These are phyloP conservation scores for Xylaria sp. DNA, from an alignment of 2,329 filamentous ascomycete species.

Conservation along the genomic window DNA sequence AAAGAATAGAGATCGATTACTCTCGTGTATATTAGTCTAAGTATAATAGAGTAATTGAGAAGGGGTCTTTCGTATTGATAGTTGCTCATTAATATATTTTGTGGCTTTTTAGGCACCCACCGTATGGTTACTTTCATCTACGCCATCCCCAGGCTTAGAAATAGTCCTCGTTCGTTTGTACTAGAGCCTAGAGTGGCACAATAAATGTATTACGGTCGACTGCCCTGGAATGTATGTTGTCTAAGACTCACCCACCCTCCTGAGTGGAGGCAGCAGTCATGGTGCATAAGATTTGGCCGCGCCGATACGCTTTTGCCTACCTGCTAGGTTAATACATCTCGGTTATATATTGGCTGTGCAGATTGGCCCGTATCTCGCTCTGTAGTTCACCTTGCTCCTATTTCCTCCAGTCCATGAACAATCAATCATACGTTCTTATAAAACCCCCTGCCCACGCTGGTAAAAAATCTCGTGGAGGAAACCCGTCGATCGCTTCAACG, in stretches of 20 bases:
- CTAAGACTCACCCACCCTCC: background rate
- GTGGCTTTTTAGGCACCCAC: no score
- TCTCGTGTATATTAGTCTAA: background rate
- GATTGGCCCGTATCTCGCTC: no score
- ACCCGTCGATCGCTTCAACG: no score
- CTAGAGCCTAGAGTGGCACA: background rate
- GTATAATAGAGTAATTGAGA: constrained; percentile 4
- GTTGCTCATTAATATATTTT: no score
- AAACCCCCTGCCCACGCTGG: no score
- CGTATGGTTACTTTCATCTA: background rate
- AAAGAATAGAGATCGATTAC: background rate
- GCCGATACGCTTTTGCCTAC: background rate
- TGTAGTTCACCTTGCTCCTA: no score
- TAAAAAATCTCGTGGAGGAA: no score
- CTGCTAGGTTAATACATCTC: background rate
- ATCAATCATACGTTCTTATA: no score
- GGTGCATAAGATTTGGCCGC: constrained; percentile 10
- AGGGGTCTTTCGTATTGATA: background rate
- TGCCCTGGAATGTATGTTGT: no score
- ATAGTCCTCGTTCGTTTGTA: no score
- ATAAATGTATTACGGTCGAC: background rate
- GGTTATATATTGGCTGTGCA: no score
- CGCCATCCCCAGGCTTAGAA: background rate
- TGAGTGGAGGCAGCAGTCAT: constrained; percentile 16
- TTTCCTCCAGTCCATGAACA: no score